A percentile compares a stretch with the other conserved stretches of the same genome.
These are phyloP conservation scores for Clonostachys rosea DNA, from an alignment of 2,329 filamentous ascomycete genomes.

Conservation along the genomic window DNA sequence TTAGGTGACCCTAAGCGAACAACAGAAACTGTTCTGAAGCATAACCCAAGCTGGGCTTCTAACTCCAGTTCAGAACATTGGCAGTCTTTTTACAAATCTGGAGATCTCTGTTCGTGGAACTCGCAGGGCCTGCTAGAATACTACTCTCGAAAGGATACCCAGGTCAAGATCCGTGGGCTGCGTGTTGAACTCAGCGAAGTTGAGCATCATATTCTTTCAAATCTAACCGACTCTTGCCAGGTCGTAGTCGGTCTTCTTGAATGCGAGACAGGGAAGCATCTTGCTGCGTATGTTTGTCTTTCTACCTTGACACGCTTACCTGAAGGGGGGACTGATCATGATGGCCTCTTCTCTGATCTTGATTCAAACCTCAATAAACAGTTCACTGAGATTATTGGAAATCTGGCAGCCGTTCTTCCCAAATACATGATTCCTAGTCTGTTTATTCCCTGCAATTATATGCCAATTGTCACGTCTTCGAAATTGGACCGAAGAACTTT, in stretches of 20 bases:
- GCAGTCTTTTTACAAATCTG: background rate
- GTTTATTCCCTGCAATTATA: conserved; percentile 8
- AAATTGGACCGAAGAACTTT: conserved; percentile 3
- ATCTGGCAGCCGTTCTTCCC: conserved; percentile 4
- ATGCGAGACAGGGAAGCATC: background rate
- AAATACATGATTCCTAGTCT: conserved; percentile 10
- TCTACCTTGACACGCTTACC: too few relatives aligned
- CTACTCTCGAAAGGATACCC: conserved; percentile 1
- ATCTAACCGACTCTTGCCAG: background rate
- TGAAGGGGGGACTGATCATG: background rate
- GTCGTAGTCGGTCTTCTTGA: background rate
- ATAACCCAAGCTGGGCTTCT: background rate
- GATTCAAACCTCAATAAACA: conserved; percentile 4
- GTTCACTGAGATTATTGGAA: conserved; percentile 6
- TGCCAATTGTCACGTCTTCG: conserved; percentile 8
- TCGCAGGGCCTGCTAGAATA: background rate
- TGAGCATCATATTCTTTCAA: background rate
- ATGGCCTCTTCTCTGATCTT: conserved; percentile 4
- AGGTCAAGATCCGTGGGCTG: conserved; percentile 1
- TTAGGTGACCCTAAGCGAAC: conserved; percentile 24
- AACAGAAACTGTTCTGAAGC: conserved; percentile 8
- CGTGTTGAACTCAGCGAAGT: conserved; percentile 1
- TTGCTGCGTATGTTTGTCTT: background rate
- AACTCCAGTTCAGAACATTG: background rate
- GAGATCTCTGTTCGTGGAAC: background rate